These are phyloP conservation scores for Epichloe sp. DNA, from an alignment of 2,329 filamentous ascomycete genomes.

Conservation along the genomic window DNA sequence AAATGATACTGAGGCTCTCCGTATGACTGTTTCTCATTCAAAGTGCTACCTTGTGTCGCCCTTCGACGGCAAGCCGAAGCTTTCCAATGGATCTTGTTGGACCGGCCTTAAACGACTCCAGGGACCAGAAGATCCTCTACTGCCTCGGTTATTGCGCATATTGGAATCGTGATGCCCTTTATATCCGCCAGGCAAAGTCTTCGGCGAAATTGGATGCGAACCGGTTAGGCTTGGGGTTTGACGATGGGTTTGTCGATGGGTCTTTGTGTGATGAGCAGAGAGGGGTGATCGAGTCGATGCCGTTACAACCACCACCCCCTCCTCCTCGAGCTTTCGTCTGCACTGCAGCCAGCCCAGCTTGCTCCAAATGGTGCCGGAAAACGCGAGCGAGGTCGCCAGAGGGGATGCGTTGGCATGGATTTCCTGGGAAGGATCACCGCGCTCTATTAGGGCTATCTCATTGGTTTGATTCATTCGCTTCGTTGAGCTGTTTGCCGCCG, in stretches of 20 bases:
- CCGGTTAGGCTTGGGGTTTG: not conserved
- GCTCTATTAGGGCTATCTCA: not conserved
- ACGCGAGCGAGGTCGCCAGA: not conserved
- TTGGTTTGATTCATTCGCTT: not conserved
- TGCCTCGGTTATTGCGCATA: slow-evolving; percentile 15
- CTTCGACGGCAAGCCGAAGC: slow-evolving; percentile 77
- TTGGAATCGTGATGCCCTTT: not conserved
- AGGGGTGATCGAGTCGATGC: not conserved
- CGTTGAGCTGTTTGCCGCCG: not conserved
- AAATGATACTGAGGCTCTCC: not conserved
- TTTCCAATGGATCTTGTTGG: slow-evolving; percentile 63
- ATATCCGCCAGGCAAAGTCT: not conserved
- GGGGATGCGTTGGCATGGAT: not conserved
- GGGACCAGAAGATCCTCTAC: slow-evolving; percentile 32
- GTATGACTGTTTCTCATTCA: not conserved
- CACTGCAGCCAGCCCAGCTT: slow-evolving; percentile 9
- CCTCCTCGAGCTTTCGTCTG: slow-evolving; percentile 10
- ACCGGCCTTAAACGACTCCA: slow-evolving; percentile 64
- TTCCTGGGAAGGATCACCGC: not conserved
- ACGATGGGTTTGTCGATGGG: not conserved
- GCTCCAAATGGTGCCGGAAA: not conserved
- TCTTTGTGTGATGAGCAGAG: not conserved
- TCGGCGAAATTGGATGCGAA: not conserved
- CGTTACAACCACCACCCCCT: not conserved
- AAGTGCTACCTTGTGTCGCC: slow-evolving; percentile 62